phyloP scores from a whole-genome alignment of 495 filamentous ascomycete species.

The Aspergillus sclerotiicarbonarius region DNA sequence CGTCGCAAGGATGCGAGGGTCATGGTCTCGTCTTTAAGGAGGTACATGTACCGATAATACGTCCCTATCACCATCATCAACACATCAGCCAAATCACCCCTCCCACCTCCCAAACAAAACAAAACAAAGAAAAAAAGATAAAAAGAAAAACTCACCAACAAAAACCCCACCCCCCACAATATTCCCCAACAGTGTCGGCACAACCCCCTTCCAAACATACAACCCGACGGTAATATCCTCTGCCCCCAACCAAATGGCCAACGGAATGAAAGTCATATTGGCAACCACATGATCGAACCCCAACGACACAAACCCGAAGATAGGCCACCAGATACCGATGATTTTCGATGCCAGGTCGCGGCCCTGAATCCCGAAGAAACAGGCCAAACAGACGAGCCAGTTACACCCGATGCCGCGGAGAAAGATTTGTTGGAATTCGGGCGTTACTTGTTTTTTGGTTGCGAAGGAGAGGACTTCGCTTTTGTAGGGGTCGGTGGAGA shows the following conservation, averaged over 20 bases:
- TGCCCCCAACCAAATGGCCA: constrained; percentile 52
- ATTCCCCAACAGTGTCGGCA: constrained; percentile 58
- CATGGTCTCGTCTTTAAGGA: constrained; percentile 28
- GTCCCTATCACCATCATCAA: constrained; percentile 32
- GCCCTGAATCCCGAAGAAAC: constrained; percentile 56
- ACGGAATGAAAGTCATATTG: constrained; percentile 64
- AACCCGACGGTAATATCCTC: constrained; percentile 49
- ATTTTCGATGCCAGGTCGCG: constrained; percentile 57
- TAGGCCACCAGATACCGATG: constrained; percentile 62
- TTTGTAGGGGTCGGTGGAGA: constrained; percentile 50
- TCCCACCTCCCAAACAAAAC: neutral
- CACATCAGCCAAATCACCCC: neutral
- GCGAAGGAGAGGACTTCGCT: constrained; percentile 50
- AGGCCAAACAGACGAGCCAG: constrained; percentile 62
- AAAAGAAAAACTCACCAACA: constrained; percentile 29
- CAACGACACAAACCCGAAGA: constrained; percentile 58
- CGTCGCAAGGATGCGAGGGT: constrained; percentile 19
- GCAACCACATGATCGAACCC: constrained; percentile 63
- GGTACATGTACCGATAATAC: constrained; percentile 54
- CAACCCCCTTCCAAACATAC: constrained; percentile 66
- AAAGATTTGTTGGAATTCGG: constrained; percentile 59
- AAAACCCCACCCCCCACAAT: constrained; percentile 55
- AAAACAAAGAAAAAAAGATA: no score
- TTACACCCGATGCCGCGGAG: constrained; percentile 61
- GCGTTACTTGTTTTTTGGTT: constrained; percentile 54